Conservation (phyloP, 192 early-diverging fungal species). For the Linnemannia schmuckeri region DNA sequence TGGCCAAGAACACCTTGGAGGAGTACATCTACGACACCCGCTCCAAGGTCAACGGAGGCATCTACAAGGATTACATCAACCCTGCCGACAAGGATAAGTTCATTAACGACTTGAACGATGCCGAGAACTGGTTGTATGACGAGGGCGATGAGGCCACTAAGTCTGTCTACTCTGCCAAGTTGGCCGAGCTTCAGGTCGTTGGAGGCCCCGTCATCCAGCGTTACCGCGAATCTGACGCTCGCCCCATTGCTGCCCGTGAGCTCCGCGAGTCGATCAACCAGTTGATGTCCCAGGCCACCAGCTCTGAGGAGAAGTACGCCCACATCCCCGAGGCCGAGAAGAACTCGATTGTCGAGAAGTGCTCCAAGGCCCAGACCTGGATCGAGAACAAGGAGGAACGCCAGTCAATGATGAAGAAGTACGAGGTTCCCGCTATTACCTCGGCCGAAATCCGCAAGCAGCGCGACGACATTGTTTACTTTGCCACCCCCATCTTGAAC, state of each 20-base stretch:
- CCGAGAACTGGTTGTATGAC: conserved; percentile 99
- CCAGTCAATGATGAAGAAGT: conserved; percentile 82
- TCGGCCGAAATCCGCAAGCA: conserved; percentile 82
- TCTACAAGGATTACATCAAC: conserved; percentile 80
- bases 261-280: conserved; percentile 85
- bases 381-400: conserved; percentile 85
- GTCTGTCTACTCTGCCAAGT: conserved; percentile 89
- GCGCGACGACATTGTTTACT: conserved; percentile 75
- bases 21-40: conserved; percentile 99
- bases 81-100: conserved; percentile 80
- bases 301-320: conserved; percentile 86
- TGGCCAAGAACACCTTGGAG: conserved; percentile 95
- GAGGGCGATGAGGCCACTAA: conserved; percentile 96
- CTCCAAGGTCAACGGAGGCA: conserved; percentile 79
- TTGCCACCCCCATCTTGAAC: conserved; percentile 86
- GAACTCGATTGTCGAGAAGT: conserved; percentile 84
- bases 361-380: conserved; percentile 86
- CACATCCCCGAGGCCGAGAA: conserved; percentile 92
- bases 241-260: conserved; percentile 85
- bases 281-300: conserved; percentile 77
- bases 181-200: conserved; percentile 81
- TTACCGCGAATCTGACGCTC: conserved; percentile 87
- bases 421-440: conserved; percentile 78
- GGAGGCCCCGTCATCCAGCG: conserved; percentile 87
- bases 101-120: conserved; percentile 74